Evolutionary conservation across 1,284 basidiomycete genomes (phyloP).

Genomic region (Clitocybe nebularis): DNA sequence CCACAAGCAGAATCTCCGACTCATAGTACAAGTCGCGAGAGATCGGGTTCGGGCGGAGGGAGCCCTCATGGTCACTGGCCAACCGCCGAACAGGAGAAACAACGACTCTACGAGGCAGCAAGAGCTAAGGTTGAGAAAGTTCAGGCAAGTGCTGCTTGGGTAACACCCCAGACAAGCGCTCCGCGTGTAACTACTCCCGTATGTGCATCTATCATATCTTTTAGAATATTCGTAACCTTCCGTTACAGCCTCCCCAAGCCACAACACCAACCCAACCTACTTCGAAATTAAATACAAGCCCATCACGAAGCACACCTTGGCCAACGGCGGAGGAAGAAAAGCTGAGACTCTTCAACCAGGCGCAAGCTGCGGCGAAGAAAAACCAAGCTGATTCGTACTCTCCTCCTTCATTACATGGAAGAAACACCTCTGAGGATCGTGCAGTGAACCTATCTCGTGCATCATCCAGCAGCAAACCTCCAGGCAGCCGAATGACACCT

Average conservation of each 20-base stretch:
- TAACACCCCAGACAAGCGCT: conserved; percentile 29
- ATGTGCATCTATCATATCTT: conserved; percentile 14
- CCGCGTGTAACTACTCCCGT: conserved; percentile 30
- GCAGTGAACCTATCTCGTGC: conserved; percentile 14
- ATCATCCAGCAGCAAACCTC: conserved; percentile 20
- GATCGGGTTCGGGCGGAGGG: conserved; percentile 13
- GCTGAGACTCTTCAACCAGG: conserved; percentile 59
- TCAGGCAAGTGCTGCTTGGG: conserved; percentile 40
- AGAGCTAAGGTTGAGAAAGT: conserved; percentile 54
- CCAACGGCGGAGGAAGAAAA: conserved; percentile 73
- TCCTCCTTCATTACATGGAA: conserved; percentile 23
- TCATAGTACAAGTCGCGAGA: too few species aligned
- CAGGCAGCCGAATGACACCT: conserved; percentile 11
- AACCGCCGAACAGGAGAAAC: conserved; percentile 66
- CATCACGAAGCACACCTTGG: conserved; percentile 34
- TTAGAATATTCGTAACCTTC: not conserved
- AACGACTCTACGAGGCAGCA: conserved; percentile 61
- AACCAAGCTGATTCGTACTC: conserved; percentile 38
- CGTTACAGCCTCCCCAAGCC: conserved; percentile 10
- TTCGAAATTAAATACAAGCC: conserved; percentile 2
- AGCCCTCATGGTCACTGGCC: conserved; percentile 8
- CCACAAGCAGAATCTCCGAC: conserved; percentile 15
- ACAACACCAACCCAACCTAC: conserved; percentile 4
- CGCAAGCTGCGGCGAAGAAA: conserved; percentile 53
- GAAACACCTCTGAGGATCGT: conserved; percentile 27